Evolutionary conservation across 352 stramenopile genomes (phyloP).

Genomic region (Phytophthora macrochlamydospora): DNA sequence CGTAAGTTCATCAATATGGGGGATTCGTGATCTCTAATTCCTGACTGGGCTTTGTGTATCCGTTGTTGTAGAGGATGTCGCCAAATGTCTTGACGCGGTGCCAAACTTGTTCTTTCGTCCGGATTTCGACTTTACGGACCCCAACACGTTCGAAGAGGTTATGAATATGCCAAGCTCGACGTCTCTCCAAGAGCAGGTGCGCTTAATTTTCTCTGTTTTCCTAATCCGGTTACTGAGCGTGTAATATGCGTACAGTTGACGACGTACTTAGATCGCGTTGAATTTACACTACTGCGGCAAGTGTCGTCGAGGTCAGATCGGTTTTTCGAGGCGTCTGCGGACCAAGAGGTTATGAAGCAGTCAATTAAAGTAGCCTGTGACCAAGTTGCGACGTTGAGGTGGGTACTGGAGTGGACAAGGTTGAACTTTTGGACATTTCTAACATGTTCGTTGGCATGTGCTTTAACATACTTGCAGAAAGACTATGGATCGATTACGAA

Average conservation of each 20-base stretch:
- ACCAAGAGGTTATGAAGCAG: conserved; percentile 88
- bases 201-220: background rate
- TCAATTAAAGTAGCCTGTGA: conserved; percentile 80
- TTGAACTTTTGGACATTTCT: background rate
- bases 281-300: conserved; percentile 85
- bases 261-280: conserved; percentile 82
- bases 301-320: conserved; percentile 84
- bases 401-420: conserved; percentile 7
- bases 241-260: conserved; percentile 47
- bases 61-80: conserved; percentile 69
- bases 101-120: conserved; percentile 84
- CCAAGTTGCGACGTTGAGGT: conserved; percentile 82
- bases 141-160: conserved; percentile 80
- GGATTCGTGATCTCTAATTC: too few relatives aligned
- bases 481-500: conserved; percentile 85
- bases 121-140: conserved; percentile 78
- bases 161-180: conserved; percentile 66
- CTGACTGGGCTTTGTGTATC: background rate
- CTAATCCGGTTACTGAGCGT: background rate
- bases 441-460: conserved; percentile 1
- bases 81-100: conserved; percentile 76
- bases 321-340: conserved; percentile 85
- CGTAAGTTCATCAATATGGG: conserved; percentile 33
- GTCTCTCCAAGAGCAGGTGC: conserved; percentile 76
- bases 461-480: conserved; percentile 35